These are phyloP conservation scores for Coemansia sp. DNA, from an alignment of 192 early-diverging fungal genomes.

Conservation along the genomic window DNA sequence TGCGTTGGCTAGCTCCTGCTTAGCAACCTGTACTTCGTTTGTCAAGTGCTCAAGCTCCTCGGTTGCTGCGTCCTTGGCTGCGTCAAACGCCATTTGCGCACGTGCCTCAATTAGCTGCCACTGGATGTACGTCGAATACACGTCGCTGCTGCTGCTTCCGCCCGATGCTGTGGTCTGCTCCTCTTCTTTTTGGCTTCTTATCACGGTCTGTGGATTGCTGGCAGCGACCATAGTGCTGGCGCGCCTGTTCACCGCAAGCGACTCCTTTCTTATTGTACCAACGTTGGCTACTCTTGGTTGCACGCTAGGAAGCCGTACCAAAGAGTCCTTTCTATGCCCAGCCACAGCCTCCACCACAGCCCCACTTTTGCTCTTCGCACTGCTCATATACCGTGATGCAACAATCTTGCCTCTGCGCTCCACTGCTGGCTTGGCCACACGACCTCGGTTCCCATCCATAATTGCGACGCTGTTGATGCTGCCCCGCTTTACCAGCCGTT, in stretches of 20 bases:
- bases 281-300: background rate
- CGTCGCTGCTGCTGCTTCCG: background rate
- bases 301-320: background rate
- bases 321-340: background rate
- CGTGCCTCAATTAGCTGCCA: conserved; percentile 47
- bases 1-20: conserved; percentile 12
- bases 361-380: background rate
- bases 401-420: conserved; percentile 30
- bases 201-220: background rate
- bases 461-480: conserved; percentile 11
- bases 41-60: conserved; percentile 22
- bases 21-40: conserved; percentile 19
- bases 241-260: background rate
- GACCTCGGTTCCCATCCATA: conserved; percentile 7
- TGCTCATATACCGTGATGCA: conserved; percentile 48
- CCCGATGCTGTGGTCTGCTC: background rate
- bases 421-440: conserved; percentile 27
- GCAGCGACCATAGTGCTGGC: background rate
- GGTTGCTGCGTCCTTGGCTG: conserved; percentile 23
- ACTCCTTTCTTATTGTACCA: background rate
- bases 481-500: conserved; percentile 4
- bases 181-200: background rate
- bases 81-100: conserved; percentile 33
- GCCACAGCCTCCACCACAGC: background rate
- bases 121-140: conserved; percentile 24